Evolutionary conservation across 2,329 filamentous ascomycete species (phyloP).

Genomic region (Mycosphaerella arachidis): DNA sequence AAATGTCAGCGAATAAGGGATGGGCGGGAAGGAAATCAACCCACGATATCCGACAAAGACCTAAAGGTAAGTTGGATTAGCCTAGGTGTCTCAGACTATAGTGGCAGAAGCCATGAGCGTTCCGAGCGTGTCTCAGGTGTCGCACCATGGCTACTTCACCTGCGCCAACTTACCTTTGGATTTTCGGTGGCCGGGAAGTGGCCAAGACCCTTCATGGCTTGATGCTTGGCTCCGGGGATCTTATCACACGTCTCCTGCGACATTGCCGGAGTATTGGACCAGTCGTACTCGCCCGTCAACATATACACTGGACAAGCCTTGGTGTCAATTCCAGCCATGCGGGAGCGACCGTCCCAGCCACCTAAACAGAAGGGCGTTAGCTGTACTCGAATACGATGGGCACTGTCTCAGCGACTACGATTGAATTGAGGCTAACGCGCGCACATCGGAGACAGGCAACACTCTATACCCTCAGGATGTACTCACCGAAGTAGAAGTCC

Average conservation of each 20-base stretch:
- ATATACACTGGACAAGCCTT: constrained; percentile 49
- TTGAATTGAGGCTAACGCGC: too few relatives aligned
- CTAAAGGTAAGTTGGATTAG: too few relatives aligned
- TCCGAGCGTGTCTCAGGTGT: too few relatives aligned
- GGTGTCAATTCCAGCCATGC: constrained; percentile 41
- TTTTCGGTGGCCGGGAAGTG: constrained; percentile 48
- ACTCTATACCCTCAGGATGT: too few relatives aligned
- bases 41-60: constrained; percentile 30
- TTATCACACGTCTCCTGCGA: constrained; percentile 45
- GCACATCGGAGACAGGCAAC: too few relatives aligned
- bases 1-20: neutral
- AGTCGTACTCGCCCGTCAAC: constrained; percentile 49
- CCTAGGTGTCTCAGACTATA: too few relatives aligned
- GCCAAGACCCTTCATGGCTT: constrained; percentile 43
- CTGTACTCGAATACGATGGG: too few relatives aligned
- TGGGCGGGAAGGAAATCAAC: constrained; percentile 3
- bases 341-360: constrained; percentile 46
- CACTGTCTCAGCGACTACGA: too few relatives aligned
- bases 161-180: too few relatives aligned
- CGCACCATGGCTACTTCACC: too few relatives aligned
- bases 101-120: too few relatives aligned
- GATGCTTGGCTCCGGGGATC: constrained; percentile 44
- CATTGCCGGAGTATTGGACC: constrained; percentile 46
- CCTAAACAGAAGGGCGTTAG: too few relatives aligned
- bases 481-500: constrained; percentile 47